A percentile compares a stretch with the other conserved stretches of the same genome.
phyloP scores from a whole-genome alignment of 768 basidiomycete species.

The Psilocybe cubensis region DNA sequence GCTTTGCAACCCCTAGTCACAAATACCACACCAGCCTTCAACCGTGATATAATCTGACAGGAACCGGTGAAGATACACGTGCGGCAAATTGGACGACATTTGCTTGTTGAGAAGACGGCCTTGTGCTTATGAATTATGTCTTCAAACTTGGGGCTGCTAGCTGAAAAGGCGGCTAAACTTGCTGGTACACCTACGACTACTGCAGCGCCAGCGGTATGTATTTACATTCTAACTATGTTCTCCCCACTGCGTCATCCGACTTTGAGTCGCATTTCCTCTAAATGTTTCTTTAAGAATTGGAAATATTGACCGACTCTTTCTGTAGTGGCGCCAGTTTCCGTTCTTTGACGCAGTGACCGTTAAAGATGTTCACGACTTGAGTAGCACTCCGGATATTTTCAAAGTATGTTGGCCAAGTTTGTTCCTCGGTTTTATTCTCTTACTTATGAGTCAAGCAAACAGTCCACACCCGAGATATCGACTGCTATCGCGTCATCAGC shows the following conservation, averaged over 20 bases:
- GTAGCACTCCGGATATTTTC: constrained; percentile 77
- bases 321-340: constrained; percentile 84
- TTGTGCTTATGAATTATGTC: constrained; percentile 24
- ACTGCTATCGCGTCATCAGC: constrained; percentile 62
- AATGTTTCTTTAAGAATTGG: background rate
- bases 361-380: constrained; percentile 79
- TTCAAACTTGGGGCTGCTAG: constrained; percentile 28
- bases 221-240: background rate
- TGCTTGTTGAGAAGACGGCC: background rate
- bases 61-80: too few species aligned
- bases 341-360: constrained; percentile 86
- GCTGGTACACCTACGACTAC: constrained; percentile 26
- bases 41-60: too few species aligned
- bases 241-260: background rate
- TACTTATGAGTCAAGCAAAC: constrained; percentile 4
- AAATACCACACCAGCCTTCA: too few species aligned
- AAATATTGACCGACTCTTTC: background rate
- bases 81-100: background rate
- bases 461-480: constrained; percentile 77
- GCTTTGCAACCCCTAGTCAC: too few species aligned
- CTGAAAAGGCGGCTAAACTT: constrained; percentile 27
- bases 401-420: constrained; percentile 47
- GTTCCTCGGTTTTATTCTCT: background rate
- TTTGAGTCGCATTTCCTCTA: background rate
- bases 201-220: constrained; percentile 37